A percentile compares a stretch with the other conserved stretches of the same genome.
phyloP scores from a whole-genome alignment of 208 protist genomes.

The Blastocrithidia nonstop region DNA sequence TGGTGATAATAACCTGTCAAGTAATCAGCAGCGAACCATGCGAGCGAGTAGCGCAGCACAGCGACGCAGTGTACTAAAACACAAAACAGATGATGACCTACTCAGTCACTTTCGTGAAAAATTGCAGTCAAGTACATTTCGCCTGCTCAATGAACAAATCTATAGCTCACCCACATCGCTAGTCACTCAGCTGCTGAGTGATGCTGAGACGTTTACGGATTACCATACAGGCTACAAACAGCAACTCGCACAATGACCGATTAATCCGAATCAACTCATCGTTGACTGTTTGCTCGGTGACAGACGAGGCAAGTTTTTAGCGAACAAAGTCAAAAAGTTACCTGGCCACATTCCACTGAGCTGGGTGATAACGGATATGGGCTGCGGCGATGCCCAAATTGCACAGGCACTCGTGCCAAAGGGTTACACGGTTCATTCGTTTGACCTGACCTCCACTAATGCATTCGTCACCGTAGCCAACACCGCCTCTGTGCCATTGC shows the following conservation, averaged over 20 bases:
- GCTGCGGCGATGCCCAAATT: slow-evolving; percentile 90
- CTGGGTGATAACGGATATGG: slow-evolving; percentile 90
- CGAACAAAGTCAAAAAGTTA: slow-evolving; percentile 71
- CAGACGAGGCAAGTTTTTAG: slow-evolving; percentile 53
- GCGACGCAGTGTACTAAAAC: slow-evolving; percentile 50
- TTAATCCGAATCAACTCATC: slow-evolving; percentile 85
- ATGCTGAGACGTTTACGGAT: slow-evolving; percentile 55
- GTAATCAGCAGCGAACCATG: slow-evolving; percentile 9
- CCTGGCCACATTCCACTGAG: slow-evolving; percentile 58
- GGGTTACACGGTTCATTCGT: slow-evolving; percentile 89
- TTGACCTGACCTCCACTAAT: slow-evolving; percentile 83
- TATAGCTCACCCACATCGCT: slow-evolving; percentile 73
- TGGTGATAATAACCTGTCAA: too few relatives aligned
- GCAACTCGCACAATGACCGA: slow-evolving; percentile 87
- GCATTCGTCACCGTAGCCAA: slow-evolving; percentile 82
- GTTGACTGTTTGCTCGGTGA: slow-evolving; percentile 66
- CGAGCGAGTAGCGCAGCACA: slow-evolving; percentile 70
- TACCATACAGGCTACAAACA: slow-evolving; percentile 89
- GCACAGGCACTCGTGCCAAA: slow-evolving; percentile 44
- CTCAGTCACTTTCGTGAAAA: slow-evolving; percentile 72
- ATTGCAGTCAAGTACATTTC: slow-evolving; percentile 74
- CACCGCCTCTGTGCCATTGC: slow-evolving; percentile 72
- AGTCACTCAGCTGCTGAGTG: slow-evolving; percentile 61
- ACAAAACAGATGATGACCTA: slow-evolving; percentile 63
- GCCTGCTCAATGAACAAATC: slow-evolving; percentile 77